Evolutionary conservation across 257 asterid species (phyloP).

Genomic region (Forsythia viridissima): DNA sequence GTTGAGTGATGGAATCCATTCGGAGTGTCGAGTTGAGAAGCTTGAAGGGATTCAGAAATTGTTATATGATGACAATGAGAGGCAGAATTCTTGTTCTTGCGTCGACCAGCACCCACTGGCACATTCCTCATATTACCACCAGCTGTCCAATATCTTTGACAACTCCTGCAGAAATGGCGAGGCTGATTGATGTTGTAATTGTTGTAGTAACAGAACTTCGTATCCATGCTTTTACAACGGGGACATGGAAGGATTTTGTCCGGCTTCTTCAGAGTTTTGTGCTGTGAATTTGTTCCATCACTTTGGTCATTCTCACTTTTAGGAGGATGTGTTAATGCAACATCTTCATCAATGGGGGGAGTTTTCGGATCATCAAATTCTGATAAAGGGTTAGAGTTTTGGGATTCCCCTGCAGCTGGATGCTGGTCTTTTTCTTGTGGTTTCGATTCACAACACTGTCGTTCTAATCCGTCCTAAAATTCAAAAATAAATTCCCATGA

Average conservation of each 20-base stretch:
- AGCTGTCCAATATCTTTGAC: constrained; percentile 96
- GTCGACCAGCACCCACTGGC: constrained; percentile 87
- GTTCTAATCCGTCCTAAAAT: constrained; percentile 44
- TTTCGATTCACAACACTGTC: constrained; percentile 28
- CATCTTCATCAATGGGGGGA: constrained; percentile 43
- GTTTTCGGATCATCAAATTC: constrained; percentile 32
- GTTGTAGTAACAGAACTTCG: constrained; percentile 90
- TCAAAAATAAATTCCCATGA: constrained; percentile 8
- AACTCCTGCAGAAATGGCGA: constrained; percentile 89
- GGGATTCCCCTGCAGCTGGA: constrained; percentile 36
- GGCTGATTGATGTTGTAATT: constrained; percentile 87
- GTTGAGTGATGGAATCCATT: constrained; percentile 42
- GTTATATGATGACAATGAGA: constrained; percentile 59
- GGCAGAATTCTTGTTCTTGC: constrained; percentile 67
- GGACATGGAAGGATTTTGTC: constrained; percentile 93
- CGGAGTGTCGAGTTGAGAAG: constrained; percentile 45
- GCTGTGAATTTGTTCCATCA: constrained; percentile 42
- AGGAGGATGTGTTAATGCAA: constrained; percentile 25
- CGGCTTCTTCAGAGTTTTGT: constrained; percentile 68
- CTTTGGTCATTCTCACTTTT: constrained; percentile 44
- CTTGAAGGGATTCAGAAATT: constrained; percentile 62
- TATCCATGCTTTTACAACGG: constrained; percentile 89
- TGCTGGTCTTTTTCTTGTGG: constrained; percentile 30
- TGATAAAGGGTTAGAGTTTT: constrained; percentile 20
- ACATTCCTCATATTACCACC: constrained; percentile 96